Conservation (phyloP, 805 yeast species). For the Saturnispora quitensis region DNA sequence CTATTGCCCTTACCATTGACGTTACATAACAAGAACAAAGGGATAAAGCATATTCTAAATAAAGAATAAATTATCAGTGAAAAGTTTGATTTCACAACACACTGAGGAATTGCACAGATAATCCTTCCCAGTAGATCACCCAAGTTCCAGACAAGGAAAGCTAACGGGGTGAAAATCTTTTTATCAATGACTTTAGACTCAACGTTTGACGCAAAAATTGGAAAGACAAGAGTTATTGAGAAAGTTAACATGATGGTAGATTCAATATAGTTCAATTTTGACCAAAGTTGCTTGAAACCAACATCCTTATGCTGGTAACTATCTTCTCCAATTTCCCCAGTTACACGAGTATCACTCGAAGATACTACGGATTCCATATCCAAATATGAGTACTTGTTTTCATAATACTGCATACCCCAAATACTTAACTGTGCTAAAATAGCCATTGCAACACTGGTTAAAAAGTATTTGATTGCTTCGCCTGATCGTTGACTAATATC, state of each 20-base stretch:
- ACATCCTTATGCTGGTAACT: constrained; percentile 30
- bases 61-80: constrained; percentile 46
- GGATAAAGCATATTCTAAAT: constrained; percentile 51
- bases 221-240: constrained; percentile 67
- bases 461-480: constrained; percentile 32
- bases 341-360: background rate
- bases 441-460: constrained; percentile 22
- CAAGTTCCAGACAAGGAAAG: constrained; percentile 77
- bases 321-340: constrained; percentile 4
- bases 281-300: constrained; percentile 52
- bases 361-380: constrained; percentile 5
- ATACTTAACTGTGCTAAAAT: constrained; percentile 15
- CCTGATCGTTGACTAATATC: constrained; percentile 16
- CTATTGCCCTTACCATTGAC: constrained; percentile 29
- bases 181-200: constrained; percentile 35
- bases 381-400: constrained; percentile 6
- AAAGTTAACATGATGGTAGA: constrained; percentile 67
- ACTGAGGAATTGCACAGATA: constrained; percentile 41
- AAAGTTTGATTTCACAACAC: constrained; percentile 35
- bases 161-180: constrained; percentile 55
- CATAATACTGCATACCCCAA: constrained; percentile 19
- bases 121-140: constrained; percentile 83
- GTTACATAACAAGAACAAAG: constrained; percentile 64
- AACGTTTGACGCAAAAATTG: constrained; percentile 77
- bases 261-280: constrained; percentile 54